Evolutionary conservation across 2,329 filamentous ascomycete species (phyloP).

Genomic region (Verticillium nonalfalfae): DNA sequence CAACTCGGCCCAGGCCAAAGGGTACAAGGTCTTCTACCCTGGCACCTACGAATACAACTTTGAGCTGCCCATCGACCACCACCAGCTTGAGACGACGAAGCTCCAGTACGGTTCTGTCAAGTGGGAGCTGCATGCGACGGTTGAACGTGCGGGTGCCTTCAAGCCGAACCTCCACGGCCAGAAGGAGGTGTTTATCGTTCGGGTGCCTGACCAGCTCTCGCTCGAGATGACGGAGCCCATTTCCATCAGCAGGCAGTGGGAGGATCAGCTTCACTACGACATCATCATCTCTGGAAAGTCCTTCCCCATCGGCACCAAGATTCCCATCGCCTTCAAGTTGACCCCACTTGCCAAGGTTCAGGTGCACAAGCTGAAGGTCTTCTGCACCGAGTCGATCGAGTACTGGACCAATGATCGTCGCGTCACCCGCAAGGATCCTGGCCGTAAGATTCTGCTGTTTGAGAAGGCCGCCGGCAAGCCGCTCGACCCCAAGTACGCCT

Average conservation of each 20-base stretch:
- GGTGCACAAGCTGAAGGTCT: constrained; percentile 87
- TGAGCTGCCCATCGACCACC: constrained; percentile 82
- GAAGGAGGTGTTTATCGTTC: constrained; percentile 78
- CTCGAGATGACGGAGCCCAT: constrained; percentile 90
- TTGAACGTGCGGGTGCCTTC: constrained; percentile 85
- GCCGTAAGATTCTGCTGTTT: constrained; percentile 77
- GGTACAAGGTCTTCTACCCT: constrained; percentile 80
- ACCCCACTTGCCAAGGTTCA: constrained; percentile 90
- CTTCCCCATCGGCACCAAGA: constrained; percentile 79
- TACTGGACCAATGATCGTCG: constrained; percentile 84
- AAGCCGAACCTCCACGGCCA: constrained; percentile 78
- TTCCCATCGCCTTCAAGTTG: constrained; percentile 90
- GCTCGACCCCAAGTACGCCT: constrained; percentile 64
- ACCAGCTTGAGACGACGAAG: constrained; percentile 81
- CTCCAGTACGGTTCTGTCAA: constrained; percentile 81
- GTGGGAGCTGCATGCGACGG: constrained; percentile 78
- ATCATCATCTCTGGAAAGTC: constrained; percentile 96
- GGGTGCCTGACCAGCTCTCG: constrained; percentile 80
- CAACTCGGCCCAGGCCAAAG: constrained; percentile 55
- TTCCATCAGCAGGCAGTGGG: constrained; percentile 88
- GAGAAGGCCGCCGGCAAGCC: constrained; percentile 81
- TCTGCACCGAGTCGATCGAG: constrained; percentile 82
- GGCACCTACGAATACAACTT: constrained; percentile 66
- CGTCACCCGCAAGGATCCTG: constrained; percentile 78
- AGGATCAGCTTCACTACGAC: constrained; percentile 91